These are phyloP conservation scores for Dictyostelium capitatum DNA, from an alignment of 78 protist species.

Conservation along the genomic window DNA sequence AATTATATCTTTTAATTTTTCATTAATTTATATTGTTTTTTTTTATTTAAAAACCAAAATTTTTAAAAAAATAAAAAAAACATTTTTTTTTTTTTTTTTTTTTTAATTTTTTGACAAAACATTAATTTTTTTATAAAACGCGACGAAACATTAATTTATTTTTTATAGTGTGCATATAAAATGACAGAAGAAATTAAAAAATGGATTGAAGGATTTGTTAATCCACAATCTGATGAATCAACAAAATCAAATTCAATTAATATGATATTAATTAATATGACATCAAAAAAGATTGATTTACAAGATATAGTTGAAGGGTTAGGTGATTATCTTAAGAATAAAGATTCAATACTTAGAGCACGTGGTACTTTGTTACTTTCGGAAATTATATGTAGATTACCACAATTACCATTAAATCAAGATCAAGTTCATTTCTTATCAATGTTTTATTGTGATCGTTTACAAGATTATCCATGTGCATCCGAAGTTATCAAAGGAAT, in stretches of 20 bases:
- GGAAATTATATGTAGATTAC: constrained; percentile 75
- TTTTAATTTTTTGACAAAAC: not conserved
- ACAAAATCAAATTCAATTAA: not conserved
- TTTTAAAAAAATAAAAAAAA: not conserved
- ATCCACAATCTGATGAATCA: not conserved
- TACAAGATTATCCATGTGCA: constrained; percentile 71
- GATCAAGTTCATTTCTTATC: constrained; percentile 54
- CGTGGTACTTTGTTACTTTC: constrained; percentile 81
- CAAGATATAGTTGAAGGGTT: constrained; percentile 44
- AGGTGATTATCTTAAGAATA: constrained; percentile 81
- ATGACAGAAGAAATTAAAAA: not conserved
- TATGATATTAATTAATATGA: constrained; percentile 25
- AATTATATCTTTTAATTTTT: too few species aligned
- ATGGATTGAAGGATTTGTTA: not conserved
- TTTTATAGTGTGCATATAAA: not conserved
- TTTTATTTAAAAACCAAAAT: too few species aligned
- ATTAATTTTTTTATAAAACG: not conserved
- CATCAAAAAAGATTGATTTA: constrained; percentile 5
- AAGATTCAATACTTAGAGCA: constrained; percentile 74
- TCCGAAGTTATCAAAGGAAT: constrained; percentile 76
- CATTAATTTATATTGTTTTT: too few species aligned
- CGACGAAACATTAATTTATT: not conserved
- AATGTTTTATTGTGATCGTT: constrained; percentile 58
- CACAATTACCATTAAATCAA: constrained; percentile 37
- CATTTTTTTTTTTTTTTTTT: not conserved